Percentiles rank a stretch among this genome's conserved stretches.
Evolutionary conservation across 208 protist species (phyloP).

Genomic region (Leishmania arabica): DNA sequence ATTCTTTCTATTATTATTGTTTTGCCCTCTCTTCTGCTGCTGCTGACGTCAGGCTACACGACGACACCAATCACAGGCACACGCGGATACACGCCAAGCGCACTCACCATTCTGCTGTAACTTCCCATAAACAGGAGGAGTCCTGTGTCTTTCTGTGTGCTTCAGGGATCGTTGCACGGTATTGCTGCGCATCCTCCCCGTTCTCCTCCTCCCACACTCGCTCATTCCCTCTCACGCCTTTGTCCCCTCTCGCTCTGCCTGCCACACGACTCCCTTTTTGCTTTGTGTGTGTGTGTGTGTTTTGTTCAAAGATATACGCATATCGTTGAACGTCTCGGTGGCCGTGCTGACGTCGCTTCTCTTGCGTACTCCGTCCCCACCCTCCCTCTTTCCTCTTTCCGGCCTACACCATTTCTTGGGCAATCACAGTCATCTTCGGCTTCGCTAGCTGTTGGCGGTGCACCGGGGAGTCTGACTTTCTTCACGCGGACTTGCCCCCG

Average conservation of each 20-base stretch:
- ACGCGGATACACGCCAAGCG: background rate
- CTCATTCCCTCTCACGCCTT: background rate
- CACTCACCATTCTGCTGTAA: background rate
- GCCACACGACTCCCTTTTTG: background rate
- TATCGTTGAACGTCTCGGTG: background rate
- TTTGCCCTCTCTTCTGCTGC: background rate
- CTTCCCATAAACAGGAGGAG: background rate
- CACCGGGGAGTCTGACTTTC: background rate
- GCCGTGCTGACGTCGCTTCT: background rate
- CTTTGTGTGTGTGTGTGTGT: background rate
- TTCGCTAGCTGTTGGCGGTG: background rate
- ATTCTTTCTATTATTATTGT: background rate
- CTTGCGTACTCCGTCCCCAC: background rate
- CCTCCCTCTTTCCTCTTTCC: background rate
- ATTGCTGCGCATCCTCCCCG: background rate
- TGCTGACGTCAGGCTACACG: background rate
- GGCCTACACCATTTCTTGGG: background rate
- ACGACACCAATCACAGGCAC: background rate
- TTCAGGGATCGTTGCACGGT: background rate
- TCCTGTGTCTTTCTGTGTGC: constrained; percentile 1
- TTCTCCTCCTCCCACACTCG: background rate
- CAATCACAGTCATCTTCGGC: background rate
- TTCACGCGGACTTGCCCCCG: background rate
- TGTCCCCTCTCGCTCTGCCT: background rate
- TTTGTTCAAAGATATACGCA: background rate